Conservation (phyloP, 331 rosid species). For the Malus hybrid region DNA sequence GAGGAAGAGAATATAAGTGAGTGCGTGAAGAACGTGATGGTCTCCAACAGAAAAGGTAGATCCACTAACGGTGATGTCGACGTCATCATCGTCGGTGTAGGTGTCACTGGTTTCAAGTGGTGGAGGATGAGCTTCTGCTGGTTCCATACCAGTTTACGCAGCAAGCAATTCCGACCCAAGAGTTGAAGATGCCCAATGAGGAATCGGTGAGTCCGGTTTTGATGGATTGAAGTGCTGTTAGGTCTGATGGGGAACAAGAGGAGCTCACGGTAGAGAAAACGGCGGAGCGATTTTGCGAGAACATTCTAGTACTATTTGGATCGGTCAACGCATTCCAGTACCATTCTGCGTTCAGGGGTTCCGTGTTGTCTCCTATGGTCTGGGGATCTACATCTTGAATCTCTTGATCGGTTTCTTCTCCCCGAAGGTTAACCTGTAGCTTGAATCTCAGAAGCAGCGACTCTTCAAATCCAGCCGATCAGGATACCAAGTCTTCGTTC, state of each 20-base stretch:
- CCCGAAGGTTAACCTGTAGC: slow-evolving; percentile 62
- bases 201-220: slow-evolving; percentile 48
- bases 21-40: too few species aligned
- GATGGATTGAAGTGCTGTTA: slow-evolving; percentile 52
- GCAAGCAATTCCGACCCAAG: slow-evolving; percentile 58
- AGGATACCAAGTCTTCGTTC: neutral
- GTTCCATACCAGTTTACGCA: slow-evolving; percentile 77
- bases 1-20: too few species aligned
- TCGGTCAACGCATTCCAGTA: slow-evolving; percentile 30
- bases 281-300: slow-evolving; percentile 40
- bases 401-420: slow-evolving; percentile 67
- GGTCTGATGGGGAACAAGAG: slow-evolving; percentile 55
- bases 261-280: slow-evolving; percentile 17
- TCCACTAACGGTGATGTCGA: too few species aligned
- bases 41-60: too few species aligned
- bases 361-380: slow-evolving; percentile 55
- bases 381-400: slow-evolving; percentile 57
- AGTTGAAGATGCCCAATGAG: slow-evolving; percentile 59
- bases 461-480: slow-evolving; percentile 12
- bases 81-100: too few species aligned
- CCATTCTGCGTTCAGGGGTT: slow-evolving; percentile 53
- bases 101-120: too few species aligned
- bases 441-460: slow-evolving; percentile 38
- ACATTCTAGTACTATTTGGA: slow-evolving; percentile 62
- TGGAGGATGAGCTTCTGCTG: neutral